Conservation (phyloP, 2,329 filamentous ascomycete genomes). For the Juglanconis sp. region DNA sequence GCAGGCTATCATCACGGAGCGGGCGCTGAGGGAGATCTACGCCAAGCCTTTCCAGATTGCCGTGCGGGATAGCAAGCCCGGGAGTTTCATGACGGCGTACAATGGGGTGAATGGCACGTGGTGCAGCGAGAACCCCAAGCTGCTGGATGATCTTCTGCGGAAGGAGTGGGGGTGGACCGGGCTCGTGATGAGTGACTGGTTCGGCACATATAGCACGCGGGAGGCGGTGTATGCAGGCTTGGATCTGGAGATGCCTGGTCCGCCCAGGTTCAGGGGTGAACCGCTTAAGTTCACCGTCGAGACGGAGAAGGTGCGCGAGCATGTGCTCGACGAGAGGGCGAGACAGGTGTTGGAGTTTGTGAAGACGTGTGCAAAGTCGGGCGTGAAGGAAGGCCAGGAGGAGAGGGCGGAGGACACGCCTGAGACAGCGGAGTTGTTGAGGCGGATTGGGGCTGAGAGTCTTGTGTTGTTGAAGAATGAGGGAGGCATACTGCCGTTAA, state of each 20-base stretch:
- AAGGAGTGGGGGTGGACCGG: conserved; percentile 58
- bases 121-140: conserved; percentile 51
- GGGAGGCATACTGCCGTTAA: conserved; percentile 58
- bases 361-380: conserved; percentile 52
- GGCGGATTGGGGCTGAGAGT: conserved; percentile 64
- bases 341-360: conserved; percentile 57
- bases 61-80: conserved; percentile 48
- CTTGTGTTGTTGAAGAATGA: conserved; percentile 75
- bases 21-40: conserved; percentile 58
- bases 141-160: conserved; percentile 50
- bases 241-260: conserved; percentile 60
- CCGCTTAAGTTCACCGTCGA: conserved; percentile 49
- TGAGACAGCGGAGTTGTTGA: conserved; percentile 61
- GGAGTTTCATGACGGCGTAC: conserved; percentile 57
- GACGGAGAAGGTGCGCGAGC: conserved; percentile 53
- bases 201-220: conserved; percentile 53
- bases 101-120: conserved; percentile 57
- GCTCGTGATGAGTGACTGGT: conserved; percentile 59
- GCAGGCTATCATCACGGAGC: conserved; percentile 51
- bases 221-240: conserved; percentile 49
- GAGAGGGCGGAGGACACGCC: conserved; percentile 56
- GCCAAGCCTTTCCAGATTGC: conserved; percentile 56
- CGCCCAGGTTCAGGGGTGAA: conserved; percentile 49
- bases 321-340: conserved; percentile 56
- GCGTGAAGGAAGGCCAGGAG: conserved; percentile 51